A percentile compares a stretch with the other conserved stretches of the same genome.
Conservation (phyloP, 495 filamentous ascomycete genomes). For the Filosporella fistucella region DNA sequence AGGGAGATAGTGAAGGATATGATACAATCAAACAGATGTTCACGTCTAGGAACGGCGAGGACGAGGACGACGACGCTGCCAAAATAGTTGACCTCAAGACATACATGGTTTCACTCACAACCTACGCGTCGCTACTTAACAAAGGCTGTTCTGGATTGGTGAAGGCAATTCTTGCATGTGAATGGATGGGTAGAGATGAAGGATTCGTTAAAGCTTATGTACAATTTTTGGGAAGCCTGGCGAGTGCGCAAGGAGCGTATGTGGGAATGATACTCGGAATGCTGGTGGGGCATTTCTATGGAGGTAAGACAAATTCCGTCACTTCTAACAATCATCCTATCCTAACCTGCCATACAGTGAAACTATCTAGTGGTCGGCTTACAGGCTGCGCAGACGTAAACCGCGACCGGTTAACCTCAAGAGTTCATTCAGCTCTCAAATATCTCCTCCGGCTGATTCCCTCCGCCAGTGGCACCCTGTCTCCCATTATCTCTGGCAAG, state of each 20-base stretch:
- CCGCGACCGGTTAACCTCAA: slow-evolving; percentile 54
- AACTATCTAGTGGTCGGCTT: slow-evolving; percentile 46
- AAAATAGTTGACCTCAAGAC: slow-evolving; percentile 53
- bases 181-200: slow-evolving; percentile 84
- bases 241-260: slow-evolving; percentile 71
- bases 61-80: slow-evolving; percentile 33
- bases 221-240: slow-evolving; percentile 73
- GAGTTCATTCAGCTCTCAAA: slow-evolving; percentile 70
- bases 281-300: slow-evolving; percentile 71
- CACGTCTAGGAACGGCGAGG: slow-evolving; percentile 35
- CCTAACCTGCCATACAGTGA: slow-evolving; percentile 21
- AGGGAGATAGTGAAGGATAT: slow-evolving; percentile 67
- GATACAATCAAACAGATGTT: slow-evolving; percentile 70
- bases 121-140: slow-evolving; percentile 64
- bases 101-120: slow-evolving; percentile 75
- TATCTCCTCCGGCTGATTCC: slow-evolving; percentile 76
- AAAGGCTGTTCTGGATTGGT: slow-evolving; percentile 72
- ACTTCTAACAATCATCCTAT: background rate
- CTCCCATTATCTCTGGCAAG: slow-evolving; percentile 54
- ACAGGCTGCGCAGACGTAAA: slow-evolving; percentile 55
- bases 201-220: slow-evolving; percentile 74
- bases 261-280: slow-evolving; percentile 63
- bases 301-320: slow-evolving; percentile 31
- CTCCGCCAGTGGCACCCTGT: slow-evolving; percentile 61
- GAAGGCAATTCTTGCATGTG: slow-evolving; percentile 62